A percentile compares a stretch with the other conserved stretches of the same genome.
Evolutionary conservation across 2,329 filamentous ascomycete species (phyloP).

Genomic region (Nannizziopsis arthrosporioides): DNA sequence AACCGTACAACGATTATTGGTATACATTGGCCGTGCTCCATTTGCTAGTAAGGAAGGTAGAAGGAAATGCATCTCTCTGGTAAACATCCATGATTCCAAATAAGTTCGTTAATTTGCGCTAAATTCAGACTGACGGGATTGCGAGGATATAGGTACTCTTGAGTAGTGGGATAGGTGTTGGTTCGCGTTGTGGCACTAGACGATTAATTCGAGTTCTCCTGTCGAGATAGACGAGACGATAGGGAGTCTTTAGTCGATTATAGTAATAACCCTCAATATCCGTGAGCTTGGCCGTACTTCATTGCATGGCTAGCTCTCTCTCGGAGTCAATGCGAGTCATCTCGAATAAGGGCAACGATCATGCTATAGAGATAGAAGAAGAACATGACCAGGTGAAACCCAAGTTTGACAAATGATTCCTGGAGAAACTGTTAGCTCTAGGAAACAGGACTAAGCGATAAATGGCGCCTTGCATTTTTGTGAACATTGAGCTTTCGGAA

Average conservation of each 20-base stretch:
- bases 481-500: conserved; percentile 98
- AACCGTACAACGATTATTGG: not conserved
- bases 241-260: not conserved
- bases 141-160: no score
- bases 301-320: conserved; percentile 30
- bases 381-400: conserved; percentile 98
- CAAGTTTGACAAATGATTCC: conserved; percentile 99
- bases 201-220: not conserved
- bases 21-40: not conserved
- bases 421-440: conserved; percentile 28
- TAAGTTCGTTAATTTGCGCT: no score
- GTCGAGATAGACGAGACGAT: not conserved
- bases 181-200: not conserved
- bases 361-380: conserved; percentile 99
- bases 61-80: no score
- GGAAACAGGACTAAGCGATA: not conserved
- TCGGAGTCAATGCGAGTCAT: conserved; percentile 67
- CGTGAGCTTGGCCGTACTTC: conserved; percentile 24
- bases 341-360: conserved; percentile 92
- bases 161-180: not conserved
- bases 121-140: no score
- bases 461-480: conserved; percentile 61
- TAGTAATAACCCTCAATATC: conserved; percentile 3
- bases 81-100: no score
- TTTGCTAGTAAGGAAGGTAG: not conserved